Evolutionary conservation across 495 filamentous ascomycete species (phyloP).

Genomic region (Talaromyces stipitatus): DNA sequence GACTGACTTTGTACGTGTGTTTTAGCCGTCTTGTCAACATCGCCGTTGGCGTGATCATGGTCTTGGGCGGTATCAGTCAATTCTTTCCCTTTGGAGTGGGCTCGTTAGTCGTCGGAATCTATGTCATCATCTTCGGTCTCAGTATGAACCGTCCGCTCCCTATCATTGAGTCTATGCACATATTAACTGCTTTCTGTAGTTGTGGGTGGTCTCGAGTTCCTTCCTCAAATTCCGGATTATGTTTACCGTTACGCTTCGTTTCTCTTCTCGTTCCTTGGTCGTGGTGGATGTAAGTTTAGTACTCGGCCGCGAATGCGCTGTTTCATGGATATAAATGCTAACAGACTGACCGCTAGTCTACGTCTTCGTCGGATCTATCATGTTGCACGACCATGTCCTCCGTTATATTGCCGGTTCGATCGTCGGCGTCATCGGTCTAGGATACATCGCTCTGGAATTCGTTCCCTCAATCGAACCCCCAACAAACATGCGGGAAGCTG

Average conservation of each 20-base stretch:
- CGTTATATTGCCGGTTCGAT: conserved; percentile 60
- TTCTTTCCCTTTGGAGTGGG: conserved; percentile 50
- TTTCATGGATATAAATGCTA: conserved; percentile 9
- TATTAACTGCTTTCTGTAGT: conserved; percentile 15
- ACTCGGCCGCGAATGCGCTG: neutral
- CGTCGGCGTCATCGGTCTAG: conserved; percentile 68
- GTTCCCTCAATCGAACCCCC: conserved; percentile 95
- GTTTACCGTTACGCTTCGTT: conserved; percentile 91
- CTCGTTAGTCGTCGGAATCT: conserved; percentile 68
- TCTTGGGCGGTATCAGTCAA: conserved; percentile 82
- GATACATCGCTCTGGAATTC: conserved; percentile 81
- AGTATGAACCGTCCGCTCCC: conserved; percentile 42
- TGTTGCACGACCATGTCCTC: conserved; percentile 54
- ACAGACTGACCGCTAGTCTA: conserved; percentile 59
- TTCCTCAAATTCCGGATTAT: conserved; percentile 80
- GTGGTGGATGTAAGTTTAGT: conserved; percentile 74
- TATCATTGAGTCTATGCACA: conserved; percentile 7
- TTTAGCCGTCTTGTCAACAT: conserved; percentile 91
- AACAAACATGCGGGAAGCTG: conserved; percentile 91
- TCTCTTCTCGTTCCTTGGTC: conserved; percentile 94
- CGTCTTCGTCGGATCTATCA: conserved; percentile 84
- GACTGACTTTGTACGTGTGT: conserved; percentile 6
- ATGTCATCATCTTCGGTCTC: conserved; percentile 85
- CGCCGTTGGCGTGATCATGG: conserved; percentile 77
- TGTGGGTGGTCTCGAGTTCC: conserved; percentile 59